Conservation (phyloP, 805 yeast species). For the Hanseniaspora clermontiae region DNA sequence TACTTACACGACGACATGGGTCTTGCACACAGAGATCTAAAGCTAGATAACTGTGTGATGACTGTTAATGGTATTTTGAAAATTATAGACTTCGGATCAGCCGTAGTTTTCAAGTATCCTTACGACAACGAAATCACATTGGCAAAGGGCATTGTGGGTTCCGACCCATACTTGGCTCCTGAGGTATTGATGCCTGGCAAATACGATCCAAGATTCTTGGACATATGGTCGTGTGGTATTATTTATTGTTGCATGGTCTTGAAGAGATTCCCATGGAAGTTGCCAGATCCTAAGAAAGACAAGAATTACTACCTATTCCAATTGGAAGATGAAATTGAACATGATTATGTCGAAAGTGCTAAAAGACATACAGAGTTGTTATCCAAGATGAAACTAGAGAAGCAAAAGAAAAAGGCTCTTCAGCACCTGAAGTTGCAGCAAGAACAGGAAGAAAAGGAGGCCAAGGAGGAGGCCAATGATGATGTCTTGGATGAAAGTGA, state of each 20-base stretch:
- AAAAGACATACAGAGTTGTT: slow-evolving; percentile 55
- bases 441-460: not conserved
- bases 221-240: slow-evolving; percentile 74
- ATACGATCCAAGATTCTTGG: slow-evolving; percentile 69
- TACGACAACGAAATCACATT: slow-evolving; percentile 45
- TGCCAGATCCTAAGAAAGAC: slow-evolving; percentile 50
- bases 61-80: slow-evolving; percentile 62
- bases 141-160: slow-evolving; percentile 70
- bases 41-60: slow-evolving; percentile 72
- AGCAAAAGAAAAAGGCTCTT: slow-evolving; percentile 19
- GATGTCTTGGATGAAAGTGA: slow-evolving; percentile 14
- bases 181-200: slow-evolving; percentile 48
- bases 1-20: slow-evolving; percentile 61
- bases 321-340: slow-evolving; percentile 58
- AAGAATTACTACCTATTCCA: slow-evolving; percentile 57
- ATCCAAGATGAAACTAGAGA: slow-evolving; percentile 45
- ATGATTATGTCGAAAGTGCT: slow-evolving; percentile 62
- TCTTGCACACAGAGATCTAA: slow-evolving; percentile 70
- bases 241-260: slow-evolving; percentile 79
- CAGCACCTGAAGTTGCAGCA: slow-evolving; percentile 12
- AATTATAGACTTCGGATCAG: slow-evolving; percentile 72
- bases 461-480: slow-evolving; percentile 13
- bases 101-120: slow-evolving; percentile 71
- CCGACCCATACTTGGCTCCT: slow-evolving; percentile 79
- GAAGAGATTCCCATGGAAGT: slow-evolving; percentile 80